Evolutionary conservation across 148 eudicot genomes (phyloP), one percentile per base, ranked within the genome.

Genomic region (Cornus suecica): DNA sequence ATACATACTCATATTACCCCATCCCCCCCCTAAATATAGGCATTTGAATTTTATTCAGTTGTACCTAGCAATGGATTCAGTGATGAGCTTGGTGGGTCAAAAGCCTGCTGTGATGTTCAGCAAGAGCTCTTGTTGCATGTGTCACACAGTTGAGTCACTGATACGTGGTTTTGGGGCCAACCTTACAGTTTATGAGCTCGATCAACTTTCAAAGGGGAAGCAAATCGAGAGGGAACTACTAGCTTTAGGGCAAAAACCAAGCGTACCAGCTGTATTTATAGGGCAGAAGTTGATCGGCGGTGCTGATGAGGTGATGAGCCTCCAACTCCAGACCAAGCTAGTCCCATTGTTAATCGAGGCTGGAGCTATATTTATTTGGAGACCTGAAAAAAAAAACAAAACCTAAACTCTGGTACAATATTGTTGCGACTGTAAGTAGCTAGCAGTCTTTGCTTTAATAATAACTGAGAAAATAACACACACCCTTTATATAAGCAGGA

Each of bases 71-170:
- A 90, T 90, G 91, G 85, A 85, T n/a, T 52, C 68, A 15, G 80
- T 91, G 66, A 80, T 28, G 65, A 70, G 77, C 22, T 74, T 89
- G 77, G 87, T 78, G 10, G 87, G 60, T 2, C 87, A 89, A 31
- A 89, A 81, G 64, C 90, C 97, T 14, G 79, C 90, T 66, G 97
- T 90, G 68, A 87, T 92, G 70, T 92, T 92, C 86, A 89, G 94
- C 89, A 90, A 83, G 76, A 88, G 88, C 76, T 67, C 81, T 58
- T 90, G 97, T 68, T 87, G 92, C 84, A 89, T 92, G 75, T 82
- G 77, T 76, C 91, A 92, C 84, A 77, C 89, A 72, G 81, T 89
- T 62, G 82, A 82, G 82, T 82, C 86, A 56, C 88, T 92, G 23
- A 84, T 92, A 27, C 74, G 74, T 67, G 81, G 91, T 69, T 92